Evolutionary conservation across 129 eudicot species (phyloP).

Genomic region (Solidago caesia): DNA sequence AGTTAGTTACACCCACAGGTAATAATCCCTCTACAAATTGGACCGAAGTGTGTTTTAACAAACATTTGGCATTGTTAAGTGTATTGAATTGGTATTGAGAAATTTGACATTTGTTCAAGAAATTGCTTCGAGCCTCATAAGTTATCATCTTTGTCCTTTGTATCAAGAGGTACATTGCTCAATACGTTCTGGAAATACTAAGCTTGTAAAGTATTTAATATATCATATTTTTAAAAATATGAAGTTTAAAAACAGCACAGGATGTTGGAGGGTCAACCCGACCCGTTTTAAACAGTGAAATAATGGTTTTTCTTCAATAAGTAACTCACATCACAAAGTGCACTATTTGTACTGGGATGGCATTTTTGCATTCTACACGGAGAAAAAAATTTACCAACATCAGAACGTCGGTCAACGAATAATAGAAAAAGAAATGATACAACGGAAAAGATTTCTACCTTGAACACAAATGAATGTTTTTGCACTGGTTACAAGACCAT

Average conservation of each 20-base stretch:
- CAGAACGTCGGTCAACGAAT: constrained; percentile 47
- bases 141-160: constrained; percentile 59
- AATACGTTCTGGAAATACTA: constrained; percentile 37
- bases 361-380: constrained; percentile 33
- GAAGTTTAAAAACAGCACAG: no score
- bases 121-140: constrained; percentile 46
- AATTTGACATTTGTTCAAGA: constrained; percentile 57
- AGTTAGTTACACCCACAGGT: no score
- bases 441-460: constrained; percentile 27
- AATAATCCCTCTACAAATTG: no score
- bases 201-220: background rate
- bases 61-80: constrained; percentile 70
- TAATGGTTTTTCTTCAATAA: background rate
- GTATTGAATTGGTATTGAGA: constrained; percentile 66
- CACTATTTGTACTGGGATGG: constrained; percentile 43
- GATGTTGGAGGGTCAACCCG: background rate
- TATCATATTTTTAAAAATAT: no score
- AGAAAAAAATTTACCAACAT: constrained; percentile 15
- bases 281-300: background rate
- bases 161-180: constrained; percentile 43
- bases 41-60: no score
- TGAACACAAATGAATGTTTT: constrained; percentile 54
- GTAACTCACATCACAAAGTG: constrained; percentile 47
- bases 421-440: background rate
- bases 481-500: constrained; percentile 69